Percentiles rank a stretch among this genome's conserved stretches.
These are phyloP conservation scores for Russula griseocarnosa DNA, from an alignment of 768 basidiomycete species.

Conservation along the genomic window DNA sequence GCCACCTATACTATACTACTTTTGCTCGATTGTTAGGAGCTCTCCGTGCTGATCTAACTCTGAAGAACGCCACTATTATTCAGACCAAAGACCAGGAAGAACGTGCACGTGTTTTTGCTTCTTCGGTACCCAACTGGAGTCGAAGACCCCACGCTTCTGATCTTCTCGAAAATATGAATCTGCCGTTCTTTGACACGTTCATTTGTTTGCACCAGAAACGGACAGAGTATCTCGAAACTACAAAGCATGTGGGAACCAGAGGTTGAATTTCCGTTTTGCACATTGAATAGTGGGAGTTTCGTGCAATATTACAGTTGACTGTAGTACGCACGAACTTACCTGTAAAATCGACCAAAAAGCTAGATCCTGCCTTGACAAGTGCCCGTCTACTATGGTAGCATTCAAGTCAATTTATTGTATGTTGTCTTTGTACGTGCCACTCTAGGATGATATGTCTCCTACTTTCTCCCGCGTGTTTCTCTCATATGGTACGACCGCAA, in stretches of 20 bases:
- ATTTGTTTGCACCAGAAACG: constrained; percentile 42
- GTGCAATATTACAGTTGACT: not conserved
- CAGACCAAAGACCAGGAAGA: constrained; percentile 26
- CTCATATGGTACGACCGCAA: not conserved
- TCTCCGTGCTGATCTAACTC: constrained; percentile 23
- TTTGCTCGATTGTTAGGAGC: constrained; percentile 13
- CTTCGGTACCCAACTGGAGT: not conserved
- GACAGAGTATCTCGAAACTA: constrained; percentile 53
- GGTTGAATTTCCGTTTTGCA: constrained; percentile 60
- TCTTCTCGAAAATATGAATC: too few species aligned
- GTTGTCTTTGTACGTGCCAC: too few species aligned
- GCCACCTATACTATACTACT: too few species aligned
- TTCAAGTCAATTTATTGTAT: too few species aligned
- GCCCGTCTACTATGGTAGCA: too few species aligned
- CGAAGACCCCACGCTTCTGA: too few species aligned
- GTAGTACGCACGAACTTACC: not conserved
- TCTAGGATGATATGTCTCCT: too few species aligned
- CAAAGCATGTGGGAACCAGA: constrained; percentile 59
- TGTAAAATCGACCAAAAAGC: not conserved
- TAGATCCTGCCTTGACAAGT: too few species aligned
- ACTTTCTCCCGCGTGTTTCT: too few species aligned
- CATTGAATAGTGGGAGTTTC: constrained; percentile 33
- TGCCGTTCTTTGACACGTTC: not conserved
- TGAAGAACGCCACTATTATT: constrained; percentile 21
- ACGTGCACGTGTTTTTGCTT: constrained; percentile 3